Percentiles rank a stretch among this genome's conserved stretches.
Conservation (phyloP, 768 basidiomycete genomes). For the Strobilomyces confusus region DNA sequence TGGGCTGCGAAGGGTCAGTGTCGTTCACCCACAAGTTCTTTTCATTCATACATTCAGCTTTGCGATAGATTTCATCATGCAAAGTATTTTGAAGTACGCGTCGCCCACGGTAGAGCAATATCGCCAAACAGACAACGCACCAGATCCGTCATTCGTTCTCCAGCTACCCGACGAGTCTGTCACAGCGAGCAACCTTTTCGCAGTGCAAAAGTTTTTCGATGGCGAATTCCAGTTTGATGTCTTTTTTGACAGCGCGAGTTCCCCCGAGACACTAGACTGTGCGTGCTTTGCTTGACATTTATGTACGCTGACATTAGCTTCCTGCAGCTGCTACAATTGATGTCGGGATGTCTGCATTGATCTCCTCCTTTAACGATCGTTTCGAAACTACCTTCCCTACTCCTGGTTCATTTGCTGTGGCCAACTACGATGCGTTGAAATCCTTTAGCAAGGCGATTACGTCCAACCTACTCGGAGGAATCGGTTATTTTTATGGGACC, state of each 20-base stretch:
- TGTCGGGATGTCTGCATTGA: conserved; percentile 63
- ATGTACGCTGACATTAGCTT: neutral
- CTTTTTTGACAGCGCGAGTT: conserved; percentile 75
- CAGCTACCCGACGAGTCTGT: conserved; percentile 73
- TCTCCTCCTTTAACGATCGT: conserved; percentile 55
- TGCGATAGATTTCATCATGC: conserved; percentile 55
- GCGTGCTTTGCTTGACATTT: conserved; percentile 22
- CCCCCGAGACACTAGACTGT: conserved; percentile 64
- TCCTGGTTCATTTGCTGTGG: conserved; percentile 47
- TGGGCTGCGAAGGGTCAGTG: conserved; percentile 80
- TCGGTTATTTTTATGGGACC: conserved; percentile 92
- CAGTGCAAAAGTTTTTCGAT: conserved; percentile 82
- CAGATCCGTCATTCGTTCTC: conserved; percentile 79
- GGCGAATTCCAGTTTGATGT: conserved; percentile 89
- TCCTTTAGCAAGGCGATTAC: conserved; percentile 86
- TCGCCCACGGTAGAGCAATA: conserved; percentile 53
- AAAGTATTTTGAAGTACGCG: conserved; percentile 56
- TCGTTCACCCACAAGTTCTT: neutral
- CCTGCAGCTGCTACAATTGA: conserved; percentile 59
- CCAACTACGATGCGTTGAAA: conserved; percentile 47
- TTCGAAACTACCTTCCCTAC: conserved; percentile 72
- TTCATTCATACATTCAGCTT: neutral
- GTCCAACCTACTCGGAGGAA: conserved; percentile 86
- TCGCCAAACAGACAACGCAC: conserved; percentile 42
- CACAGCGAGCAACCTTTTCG: conserved; percentile 74